phyloP scores from a whole-genome alignment of 495 filamentous ascomycete species.

The Entonaema liquescens region DNA sequence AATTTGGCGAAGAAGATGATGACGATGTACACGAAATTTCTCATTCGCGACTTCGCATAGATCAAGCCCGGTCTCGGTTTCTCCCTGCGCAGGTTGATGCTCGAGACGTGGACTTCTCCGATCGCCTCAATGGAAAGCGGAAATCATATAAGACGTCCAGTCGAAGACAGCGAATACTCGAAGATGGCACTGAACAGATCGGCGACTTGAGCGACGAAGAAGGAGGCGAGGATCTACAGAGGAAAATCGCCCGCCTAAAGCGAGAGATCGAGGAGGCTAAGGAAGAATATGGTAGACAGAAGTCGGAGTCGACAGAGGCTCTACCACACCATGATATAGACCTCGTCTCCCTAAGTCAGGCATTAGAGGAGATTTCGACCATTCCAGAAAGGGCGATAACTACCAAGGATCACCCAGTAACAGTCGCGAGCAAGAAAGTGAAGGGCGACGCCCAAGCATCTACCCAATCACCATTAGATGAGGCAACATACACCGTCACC shows the following conservation, averaged over 20 bases:
- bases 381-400: conserved; percentile 44
- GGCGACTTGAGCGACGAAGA: conserved; percentile 73
- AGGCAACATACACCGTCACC: conserved; percentile 61
- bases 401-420: conserved; percentile 43
- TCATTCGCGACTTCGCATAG: conserved; percentile 73
- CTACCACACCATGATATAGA: conserved; percentile 50
- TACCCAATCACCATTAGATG: conserved; percentile 26
- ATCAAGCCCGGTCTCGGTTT: conserved; percentile 82
- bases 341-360: conserved; percentile 69
- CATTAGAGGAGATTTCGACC: conserved; percentile 66
- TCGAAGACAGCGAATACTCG: conserved; percentile 66
- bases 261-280: conserved; percentile 83
- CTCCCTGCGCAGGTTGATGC: conserved; percentile 77
- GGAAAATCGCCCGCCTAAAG: conserved; percentile 78
- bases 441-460: conserved; percentile 27
- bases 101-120: conserved; percentile 80
- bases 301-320: conserved; percentile 47
- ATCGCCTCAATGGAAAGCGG: conserved; percentile 78
- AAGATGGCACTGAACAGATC: conserved; percentile 68
- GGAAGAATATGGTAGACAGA: conserved; percentile 66
- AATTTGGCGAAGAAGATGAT: conserved; percentile 69
- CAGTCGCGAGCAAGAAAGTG: conserved; percentile 1
- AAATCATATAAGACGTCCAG: conserved; percentile 80
- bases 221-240: conserved; percentile 74
- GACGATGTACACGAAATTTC: conserved; percentile 72